Conservation (phyloP, 768 basidiomycete species). For the Lenzites betulinus region DNA sequence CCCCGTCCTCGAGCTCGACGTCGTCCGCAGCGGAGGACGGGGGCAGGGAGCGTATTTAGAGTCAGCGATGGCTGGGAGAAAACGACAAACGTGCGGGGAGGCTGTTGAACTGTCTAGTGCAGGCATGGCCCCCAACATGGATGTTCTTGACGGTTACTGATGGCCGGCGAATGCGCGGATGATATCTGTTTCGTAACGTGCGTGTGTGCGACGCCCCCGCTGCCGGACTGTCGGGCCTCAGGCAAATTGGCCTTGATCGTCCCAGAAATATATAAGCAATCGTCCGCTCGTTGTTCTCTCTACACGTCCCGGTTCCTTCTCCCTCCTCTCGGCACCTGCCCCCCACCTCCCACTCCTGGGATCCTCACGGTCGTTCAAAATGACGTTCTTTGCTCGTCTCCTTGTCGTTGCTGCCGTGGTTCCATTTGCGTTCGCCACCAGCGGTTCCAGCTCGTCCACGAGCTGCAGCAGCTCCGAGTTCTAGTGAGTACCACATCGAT, state of each 20-base stretch:
- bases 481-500: slow-evolving; percentile 17
- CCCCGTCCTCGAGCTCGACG: slow-evolving; percentile 4
- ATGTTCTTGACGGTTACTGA: slow-evolving; percentile 18
- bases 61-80: not conserved
- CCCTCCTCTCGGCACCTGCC: slow-evolving; percentile 28
- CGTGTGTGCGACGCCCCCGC: slow-evolving; percentile 1
- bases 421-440: slow-evolving; percentile 35
- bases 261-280: slow-evolving; percentile 13
- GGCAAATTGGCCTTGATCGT: slow-evolving; percentile 5
- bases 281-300: slow-evolving; percentile 6
- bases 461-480: slow-evolving; percentile 33
- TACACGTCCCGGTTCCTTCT: slow-evolving; percentile 23
- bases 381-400: slow-evolving; percentile 39
- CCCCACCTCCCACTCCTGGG: slow-evolving; percentile 36
- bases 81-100: not conserved
- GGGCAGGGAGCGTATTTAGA: not conserved
- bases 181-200: slow-evolving; percentile 14
- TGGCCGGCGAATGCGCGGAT: slow-evolving; percentile 20
- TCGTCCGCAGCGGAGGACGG: slow-evolving; percentile 3
- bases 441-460: slow-evolving; percentile 31
- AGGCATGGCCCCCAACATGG: slow-evolving; percentile 2
- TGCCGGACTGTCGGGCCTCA: not conserved
- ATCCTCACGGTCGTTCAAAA: slow-evolving; percentile 32
- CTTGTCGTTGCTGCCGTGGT: slow-evolving; percentile 38
- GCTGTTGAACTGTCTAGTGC: slow-evolving; percentile 8